Base-by-base conservation (phyloP, 2,329 filamentous ascomycete species). In the Xylariaceae sp. region DNA sequence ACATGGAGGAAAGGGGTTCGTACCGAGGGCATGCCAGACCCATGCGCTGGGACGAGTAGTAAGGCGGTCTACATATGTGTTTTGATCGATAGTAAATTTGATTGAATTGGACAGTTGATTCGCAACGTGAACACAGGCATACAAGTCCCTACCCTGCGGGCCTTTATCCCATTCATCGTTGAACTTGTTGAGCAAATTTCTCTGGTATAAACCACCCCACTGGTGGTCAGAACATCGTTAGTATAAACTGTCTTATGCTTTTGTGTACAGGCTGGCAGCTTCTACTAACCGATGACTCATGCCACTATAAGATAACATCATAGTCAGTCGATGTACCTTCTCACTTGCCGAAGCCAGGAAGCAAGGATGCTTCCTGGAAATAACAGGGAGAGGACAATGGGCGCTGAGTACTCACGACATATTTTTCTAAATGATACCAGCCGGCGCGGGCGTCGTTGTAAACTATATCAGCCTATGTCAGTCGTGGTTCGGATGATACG, bases 11-110 rank as follows among this genome's bases (percentile, higher is more conserved):
- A 19, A 40, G 27, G 11, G 9, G 26, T 26, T 9, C 57, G 19
- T 53, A 59, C 57, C 54, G 5, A 59, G 5, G 12, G 32, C 45
- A 31, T 50, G 46, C 37, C 37, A 54, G 7, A 27, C 31, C 57
- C 57, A 56, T 1, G 2, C 1, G 5, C 4, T 5, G 3, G 12
- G n/a, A n/a, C 1, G 19, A 2, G 3, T 2, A 5, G 19, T 19
- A 27, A 47, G 6, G 1, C 4, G 2, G 4, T 4, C 2, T 1
- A 32, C 3, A 5, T 9, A 34, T 2, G 40, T 2, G 11, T 19
- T 31, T 29, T 8, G n/a, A n/a, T 31, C 5, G 1, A 2, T 2
- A 1, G 6, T 7, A 32, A 6, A 47, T 11, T 6, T 8, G 7
- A 53, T 12, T 9, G 5, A 3, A 4, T 2, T 2, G 2, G 31